Evolutionary conservation across 108 stramenopile genomes (phyloP), one percentile per base, ranked within the genome.

Genomic region (Cylindrotheca closterium): DNA sequence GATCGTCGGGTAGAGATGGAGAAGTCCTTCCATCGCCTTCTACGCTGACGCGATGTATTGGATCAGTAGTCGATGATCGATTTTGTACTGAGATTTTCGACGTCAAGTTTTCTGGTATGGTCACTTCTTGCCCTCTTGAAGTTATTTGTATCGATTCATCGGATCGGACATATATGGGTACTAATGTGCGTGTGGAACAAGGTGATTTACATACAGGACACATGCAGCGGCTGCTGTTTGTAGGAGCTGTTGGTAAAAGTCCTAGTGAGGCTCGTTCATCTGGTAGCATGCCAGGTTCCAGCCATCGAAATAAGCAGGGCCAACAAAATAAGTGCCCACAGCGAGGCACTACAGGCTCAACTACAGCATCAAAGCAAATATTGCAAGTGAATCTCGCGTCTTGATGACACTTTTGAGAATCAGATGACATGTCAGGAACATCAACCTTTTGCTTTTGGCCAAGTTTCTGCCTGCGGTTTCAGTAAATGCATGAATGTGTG

Each of bases 321-420:
- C 95, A 96, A 74, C 95, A 96, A 62, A 91, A 96, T 57, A 96
- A 60, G 58, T 96, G 95, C 1, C 95, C 95, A 60, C 95, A 96
- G 32, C 63, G 79, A 24, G 95, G 92, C 26, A 90, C 88, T 25
- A 96, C 93, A 1, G 95, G 91, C 56, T 93, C 90, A 17, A 62
- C 33, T 8, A 89, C 92, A 4, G 75, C 58, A 17, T 93, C 92
- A 29, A 96, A 74, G 66, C 95, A 96, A 54, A 96, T 91, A 60
- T 91, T 89, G 81, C 95, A 96, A 31, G 72, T 71, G 65, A 94
- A 89, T 18, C 88, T 71, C 4, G 78, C 69, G 46, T 81, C 82
- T 42, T 51, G 48, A n/a, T n/a, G n/a, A n/a, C n/a, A n/a, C n/a
- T n/a, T n/a, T n/a, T n/a, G n/a, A n/a, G n/a, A n/a, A n/a, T n/a